phyloP scores from a whole-genome alignment of 129 eudicot species.

The Rutidosis leptorrhynchoides region DNA sequence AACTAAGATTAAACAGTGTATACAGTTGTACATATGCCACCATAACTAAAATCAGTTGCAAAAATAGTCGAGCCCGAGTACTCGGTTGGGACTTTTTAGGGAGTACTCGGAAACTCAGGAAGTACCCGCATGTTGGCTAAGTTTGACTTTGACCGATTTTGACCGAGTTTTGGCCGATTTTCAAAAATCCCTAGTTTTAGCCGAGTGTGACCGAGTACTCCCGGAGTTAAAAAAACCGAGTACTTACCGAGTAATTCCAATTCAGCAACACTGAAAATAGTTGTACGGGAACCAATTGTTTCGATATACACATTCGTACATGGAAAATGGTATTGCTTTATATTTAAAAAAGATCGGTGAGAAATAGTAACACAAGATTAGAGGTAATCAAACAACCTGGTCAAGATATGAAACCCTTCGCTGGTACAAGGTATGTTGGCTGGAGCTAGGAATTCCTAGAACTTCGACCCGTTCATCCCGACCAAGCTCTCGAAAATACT shows the following conservation, averaged over 20 bases:
- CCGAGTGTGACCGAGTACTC: too few species aligned
- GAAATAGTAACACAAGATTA: background rate
- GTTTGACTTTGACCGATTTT: too few species aligned
- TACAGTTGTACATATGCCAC: background rate
- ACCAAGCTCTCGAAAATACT: conserved; percentile 83
- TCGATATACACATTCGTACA: background rate
- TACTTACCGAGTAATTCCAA: too few species aligned
- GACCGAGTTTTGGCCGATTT: too few species aligned
- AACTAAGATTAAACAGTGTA: background rate
- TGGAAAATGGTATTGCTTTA: background rate
- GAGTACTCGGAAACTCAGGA: too few species aligned
- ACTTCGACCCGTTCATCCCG: conserved; percentile 93
- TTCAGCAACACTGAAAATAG: too few species aligned
- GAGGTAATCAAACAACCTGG: conserved; percentile 50
- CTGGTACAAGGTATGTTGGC: conserved; percentile 60
- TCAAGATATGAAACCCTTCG: conserved; percentile 71
- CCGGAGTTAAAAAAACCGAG: too few species aligned
- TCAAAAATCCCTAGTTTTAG: too few species aligned
- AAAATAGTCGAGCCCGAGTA: too few species aligned
- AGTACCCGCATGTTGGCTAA: too few species aligned
- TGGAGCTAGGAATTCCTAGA: conserved; percentile 75
- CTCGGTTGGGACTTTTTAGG: too few species aligned
- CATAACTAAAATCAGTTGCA: conserved; percentile 15
- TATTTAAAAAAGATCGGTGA: background rate
- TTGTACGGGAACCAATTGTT: background rate